phyloP scores from a whole-genome alignment of 768 basidiomycete species.

The Boletus vermiculosoides region DNA sequence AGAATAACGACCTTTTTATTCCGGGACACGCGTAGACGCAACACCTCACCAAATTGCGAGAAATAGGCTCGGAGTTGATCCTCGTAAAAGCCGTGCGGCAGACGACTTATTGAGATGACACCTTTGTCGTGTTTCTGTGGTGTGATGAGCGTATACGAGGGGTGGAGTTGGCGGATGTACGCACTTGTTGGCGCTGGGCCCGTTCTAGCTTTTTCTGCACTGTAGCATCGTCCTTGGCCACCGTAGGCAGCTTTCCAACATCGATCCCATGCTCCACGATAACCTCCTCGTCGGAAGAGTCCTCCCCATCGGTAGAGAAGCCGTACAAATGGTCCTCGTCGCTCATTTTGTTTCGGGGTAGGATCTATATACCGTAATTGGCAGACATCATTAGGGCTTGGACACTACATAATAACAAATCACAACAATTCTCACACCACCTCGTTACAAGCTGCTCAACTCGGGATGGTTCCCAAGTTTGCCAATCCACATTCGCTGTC shows the following conservation, averaged over 20 bases:
- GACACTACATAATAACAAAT: slow-evolving; percentile 23
- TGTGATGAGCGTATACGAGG: neutral
- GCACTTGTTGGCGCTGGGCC: slow-evolving; percentile 65
- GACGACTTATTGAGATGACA: slow-evolving; percentile 83
- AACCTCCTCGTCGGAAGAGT: slow-evolving; percentile 78
- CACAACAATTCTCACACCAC: slow-evolving; percentile 15
- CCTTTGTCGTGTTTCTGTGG: slow-evolving; percentile 64
- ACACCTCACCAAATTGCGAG: slow-evolving; percentile 89
- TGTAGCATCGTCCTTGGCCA: slow-evolving; percentile 83
- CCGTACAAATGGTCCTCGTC: slow-evolving; percentile 58
- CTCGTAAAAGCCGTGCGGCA: slow-evolving; percentile 98
- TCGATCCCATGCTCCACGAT: slow-evolving; percentile 60
- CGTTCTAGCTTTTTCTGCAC: slow-evolving; percentile 66
- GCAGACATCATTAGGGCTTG: neutral
- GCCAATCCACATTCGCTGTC: slow-evolving; percentile 46
- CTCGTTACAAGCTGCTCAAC: neutral
- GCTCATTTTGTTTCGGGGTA: slow-evolving; percentile 15
- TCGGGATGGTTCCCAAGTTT: slow-evolving; percentile 39
- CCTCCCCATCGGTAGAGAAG: slow-evolving; percentile 74
- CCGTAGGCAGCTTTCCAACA: slow-evolving; percentile 72
- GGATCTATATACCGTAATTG: neutral
- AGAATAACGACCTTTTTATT: slow-evolving; percentile 76
- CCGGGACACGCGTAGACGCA: slow-evolving; percentile 84
- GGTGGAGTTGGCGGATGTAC: slow-evolving; percentile 19
- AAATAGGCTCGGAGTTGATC: slow-evolving; percentile 92